These are phyloP conservation scores for Oemleria cerasiformis DNA, from an alignment of 306 rosid species.

Conservation along the genomic window DNA sequence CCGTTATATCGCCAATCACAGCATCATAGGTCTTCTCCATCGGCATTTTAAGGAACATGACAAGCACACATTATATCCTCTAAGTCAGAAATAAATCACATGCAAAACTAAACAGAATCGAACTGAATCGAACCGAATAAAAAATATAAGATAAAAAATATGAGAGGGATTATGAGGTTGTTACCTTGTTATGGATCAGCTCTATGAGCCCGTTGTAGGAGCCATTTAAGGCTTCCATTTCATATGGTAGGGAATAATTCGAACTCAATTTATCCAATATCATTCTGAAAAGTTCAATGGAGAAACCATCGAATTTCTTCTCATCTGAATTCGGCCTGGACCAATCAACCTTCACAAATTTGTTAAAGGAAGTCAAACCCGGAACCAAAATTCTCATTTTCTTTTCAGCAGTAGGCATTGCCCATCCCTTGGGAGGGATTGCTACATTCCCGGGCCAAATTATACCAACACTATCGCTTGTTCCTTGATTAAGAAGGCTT, in stretches of 20 bases:
- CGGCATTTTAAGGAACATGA: slow-evolving; percentile 19
- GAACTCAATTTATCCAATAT: slow-evolving; percentile 11
- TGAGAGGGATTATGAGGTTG: not conserved
- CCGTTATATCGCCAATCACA: slow-evolving; percentile 50
- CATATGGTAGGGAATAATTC: slow-evolving; percentile 41
- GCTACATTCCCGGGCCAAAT: slow-evolving; percentile 51
- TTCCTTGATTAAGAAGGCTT: not conserved
- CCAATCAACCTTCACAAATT: slow-evolving; percentile 46
- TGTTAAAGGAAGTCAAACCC: slow-evolving; percentile 38
- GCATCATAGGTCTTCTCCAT: slow-evolving; percentile 44
- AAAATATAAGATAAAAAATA: not conserved
- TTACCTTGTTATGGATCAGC: slow-evolving; percentile 51
- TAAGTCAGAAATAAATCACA: not conserved
- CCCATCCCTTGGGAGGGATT: slow-evolving; percentile 53
- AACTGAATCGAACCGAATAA: too few species aligned
- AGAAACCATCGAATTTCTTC: slow-evolving; percentile 42
- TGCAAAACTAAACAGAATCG: not conserved
- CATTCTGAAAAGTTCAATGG: slow-evolving; percentile 39
- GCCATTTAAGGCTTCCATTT: slow-evolving; percentile 22
- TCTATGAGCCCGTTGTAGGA: slow-evolving; percentile 33
- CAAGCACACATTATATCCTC: not conserved
- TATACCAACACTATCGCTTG: slow-evolving; percentile 19
- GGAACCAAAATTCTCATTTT: slow-evolving; percentile 52
- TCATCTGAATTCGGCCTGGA: not conserved
- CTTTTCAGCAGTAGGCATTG: slow-evolving; percentile 36